Evolutionary conservation across 148 eudicot genomes (phyloP), one percentile per base, ranked within the genome.

Genomic region (Rhododendron ovatum): DNA sequence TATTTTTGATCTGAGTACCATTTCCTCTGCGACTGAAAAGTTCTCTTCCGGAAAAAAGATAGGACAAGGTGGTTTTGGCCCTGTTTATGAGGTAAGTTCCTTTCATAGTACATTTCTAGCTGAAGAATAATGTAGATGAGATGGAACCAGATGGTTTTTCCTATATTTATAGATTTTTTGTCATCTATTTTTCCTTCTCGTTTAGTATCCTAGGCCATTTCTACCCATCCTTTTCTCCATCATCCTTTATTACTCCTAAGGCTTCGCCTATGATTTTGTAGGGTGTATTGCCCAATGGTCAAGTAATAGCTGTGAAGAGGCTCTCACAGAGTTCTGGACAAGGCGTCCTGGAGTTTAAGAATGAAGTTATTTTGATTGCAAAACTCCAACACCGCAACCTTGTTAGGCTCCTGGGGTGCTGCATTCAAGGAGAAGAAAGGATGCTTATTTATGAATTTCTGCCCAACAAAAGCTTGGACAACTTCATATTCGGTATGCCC

Each of bases 371-470:
- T 53, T 57, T 92, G 87, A 89, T 92, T 75, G 87, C 92, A 1
- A 90, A 90, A 80, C 93, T 92, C 51, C 93, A 92, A 83, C 93
- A 92, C 74, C 88, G 91, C 28, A 92, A 92, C 86, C 90, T 92
- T 63, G 92, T 90, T 78, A 89, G 85, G 81, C 83, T 92, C 48
- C 84, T 92, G 13, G 93, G 93, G 13, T 92, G 92, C 79, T 89
- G 92, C 71, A 85, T 86, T 20, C 86, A 90, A n/a, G 88, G 85
- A 82, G 86, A 90, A 53, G 93, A 92, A 83, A 90, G 57, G 84
- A 92, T 92, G 85, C 83, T 92, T 78, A 26, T 92, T 30, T 92
- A 92, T 28, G 93, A 92, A 80, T 92, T 86, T 87, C 75, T 92
- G 87, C 88, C 88, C 15, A 90, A 92, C 87, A 88, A 82, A 86